phyloP scores from a whole-genome alignment of 2,329 filamentous ascomycete species.

The Berkeleyomyces rouxiae region DNA sequence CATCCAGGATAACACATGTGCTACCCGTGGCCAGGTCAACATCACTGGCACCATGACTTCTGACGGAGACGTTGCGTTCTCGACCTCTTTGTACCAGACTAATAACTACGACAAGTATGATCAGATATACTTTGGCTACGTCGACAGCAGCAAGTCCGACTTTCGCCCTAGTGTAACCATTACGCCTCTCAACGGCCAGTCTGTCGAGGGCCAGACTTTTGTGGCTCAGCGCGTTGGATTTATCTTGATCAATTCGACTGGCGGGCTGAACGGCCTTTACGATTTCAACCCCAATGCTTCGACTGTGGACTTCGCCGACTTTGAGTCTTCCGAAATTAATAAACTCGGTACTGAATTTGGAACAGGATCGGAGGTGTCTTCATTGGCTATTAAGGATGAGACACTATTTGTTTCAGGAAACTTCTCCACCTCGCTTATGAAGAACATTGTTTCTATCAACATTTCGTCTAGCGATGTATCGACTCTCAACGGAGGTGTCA shows the following conservation, averaged over 20 bases:
- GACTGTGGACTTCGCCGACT: constrained; percentile 38
- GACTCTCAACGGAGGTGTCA: constrained; percentile 54
- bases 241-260: constrained; percentile 52
- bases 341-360: constrained; percentile 55
- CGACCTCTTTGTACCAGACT: constrained; percentile 62
- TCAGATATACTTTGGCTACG: constrained; percentile 68
- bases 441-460: constrained; percentile 63
- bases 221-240: constrained; percentile 87
- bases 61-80: constrained; percentile 29
- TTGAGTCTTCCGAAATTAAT: constrained; percentile 59
- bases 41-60: constrained; percentile 56
- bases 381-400: constrained; percentile 48
- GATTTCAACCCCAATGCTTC: constrained; percentile 55
- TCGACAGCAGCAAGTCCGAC: constrained; percentile 54
- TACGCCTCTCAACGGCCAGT: constrained; percentile 48
- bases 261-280: constrained; percentile 75
- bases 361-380: constrained; percentile 48
- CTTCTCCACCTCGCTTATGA: constrained; percentile 51
- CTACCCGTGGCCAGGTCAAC: constrained; percentile 61
- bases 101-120: constrained; percentile 97
- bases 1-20: constrained; percentile 59
- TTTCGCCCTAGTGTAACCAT: constrained; percentile 75
- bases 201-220: constrained; percentile 46
- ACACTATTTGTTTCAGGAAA: constrained; percentile 67
- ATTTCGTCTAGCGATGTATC: constrained; percentile 44